Evolutionary conservation across 75 land plant genomes (phyloP).

Genomic region (Selaginella moellendorffii): DNA sequence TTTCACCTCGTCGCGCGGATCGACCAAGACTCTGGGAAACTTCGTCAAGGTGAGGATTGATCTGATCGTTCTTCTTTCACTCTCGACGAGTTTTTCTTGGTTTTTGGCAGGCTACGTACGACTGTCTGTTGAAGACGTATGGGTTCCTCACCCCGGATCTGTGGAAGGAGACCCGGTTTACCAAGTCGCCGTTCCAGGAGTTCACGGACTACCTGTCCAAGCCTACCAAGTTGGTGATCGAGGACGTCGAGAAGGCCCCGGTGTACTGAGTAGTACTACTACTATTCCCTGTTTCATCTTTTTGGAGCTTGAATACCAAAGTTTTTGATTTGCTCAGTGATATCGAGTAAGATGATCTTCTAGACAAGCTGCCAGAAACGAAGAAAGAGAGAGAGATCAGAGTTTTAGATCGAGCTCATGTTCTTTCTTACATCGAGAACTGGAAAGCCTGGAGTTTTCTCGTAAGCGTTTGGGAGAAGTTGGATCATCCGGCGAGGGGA

Average conservation of each 20-base stretch:
- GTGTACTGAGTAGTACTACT: constrained; percentile 5
- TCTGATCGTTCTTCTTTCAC: background rate
- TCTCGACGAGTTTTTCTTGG: background rate
- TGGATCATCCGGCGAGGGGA: constrained; percentile 83
- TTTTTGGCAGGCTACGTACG: constrained; percentile 59
- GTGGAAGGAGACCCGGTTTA: constrained; percentile 70
- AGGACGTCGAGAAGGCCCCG: constrained; percentile 42
- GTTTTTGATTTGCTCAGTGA: too few relatives aligned
- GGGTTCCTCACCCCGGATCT: constrained; percentile 78
- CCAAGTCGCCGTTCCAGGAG: constrained; percentile 77
- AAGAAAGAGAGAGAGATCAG: too few relatives aligned
- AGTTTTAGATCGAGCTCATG: too few relatives aligned
- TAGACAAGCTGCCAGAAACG: too few relatives aligned
- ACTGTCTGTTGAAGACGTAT: constrained; percentile 73
- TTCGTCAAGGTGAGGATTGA: constrained; percentile 56
- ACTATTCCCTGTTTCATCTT: background rate
- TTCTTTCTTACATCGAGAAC: too few relatives aligned
- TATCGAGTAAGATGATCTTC: too few relatives aligned
- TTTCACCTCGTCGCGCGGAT: constrained; percentile 70
- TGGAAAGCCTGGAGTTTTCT: too few relatives aligned
- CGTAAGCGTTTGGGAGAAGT: too few relatives aligned
- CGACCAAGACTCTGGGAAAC: constrained; percentile 81
- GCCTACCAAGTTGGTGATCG: constrained; percentile 39
- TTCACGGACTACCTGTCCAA: constrained; percentile 59
- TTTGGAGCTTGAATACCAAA: background rate